A percentile compares a stretch with the other conserved stretches of the same genome.
Conservation (phyloP, 1,139 yeast genomes). For the Diutina ranongensis region DNA sequence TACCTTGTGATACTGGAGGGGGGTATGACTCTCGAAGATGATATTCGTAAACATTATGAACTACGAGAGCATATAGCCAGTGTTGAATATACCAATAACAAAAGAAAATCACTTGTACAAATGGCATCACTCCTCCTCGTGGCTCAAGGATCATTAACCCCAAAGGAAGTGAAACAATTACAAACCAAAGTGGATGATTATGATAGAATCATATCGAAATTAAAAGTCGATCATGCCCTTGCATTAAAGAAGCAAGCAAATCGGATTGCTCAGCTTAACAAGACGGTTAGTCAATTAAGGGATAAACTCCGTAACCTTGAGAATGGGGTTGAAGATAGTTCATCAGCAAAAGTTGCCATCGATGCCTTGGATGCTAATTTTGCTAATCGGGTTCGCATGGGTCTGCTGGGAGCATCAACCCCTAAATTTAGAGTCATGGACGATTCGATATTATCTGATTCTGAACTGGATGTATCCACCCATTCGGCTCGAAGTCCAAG, state of each 20-base stretch:
- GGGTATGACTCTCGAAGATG: not conserved
- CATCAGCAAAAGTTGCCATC: not conserved
- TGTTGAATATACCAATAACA: not conserved
- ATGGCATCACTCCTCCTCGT: not conserved
- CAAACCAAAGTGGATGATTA: not conserved
- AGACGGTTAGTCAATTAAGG: not conserved
- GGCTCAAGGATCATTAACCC: not conserved
- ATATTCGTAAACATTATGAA: not conserved
- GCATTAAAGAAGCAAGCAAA: not conserved
- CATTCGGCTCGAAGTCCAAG: not conserved
- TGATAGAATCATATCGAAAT: not conserved
- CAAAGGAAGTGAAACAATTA: not conserved
- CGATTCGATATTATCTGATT: not conserved
- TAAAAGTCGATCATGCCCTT: not conserved
- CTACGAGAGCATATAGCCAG: not conserved
- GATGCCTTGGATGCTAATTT: not conserved
- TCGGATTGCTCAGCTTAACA: not conserved
- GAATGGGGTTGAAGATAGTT: not conserved
- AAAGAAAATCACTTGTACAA: not conserved
- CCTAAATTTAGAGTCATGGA: not conserved
- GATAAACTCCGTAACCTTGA: not conserved
- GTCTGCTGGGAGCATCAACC: not conserved
- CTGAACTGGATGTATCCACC: not conserved
- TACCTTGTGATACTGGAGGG: no score
- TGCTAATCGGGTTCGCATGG: not conserved